Evolutionary conservation across 306 rosid genomes (phyloP).

Genomic region (Glycine soja): DNA sequence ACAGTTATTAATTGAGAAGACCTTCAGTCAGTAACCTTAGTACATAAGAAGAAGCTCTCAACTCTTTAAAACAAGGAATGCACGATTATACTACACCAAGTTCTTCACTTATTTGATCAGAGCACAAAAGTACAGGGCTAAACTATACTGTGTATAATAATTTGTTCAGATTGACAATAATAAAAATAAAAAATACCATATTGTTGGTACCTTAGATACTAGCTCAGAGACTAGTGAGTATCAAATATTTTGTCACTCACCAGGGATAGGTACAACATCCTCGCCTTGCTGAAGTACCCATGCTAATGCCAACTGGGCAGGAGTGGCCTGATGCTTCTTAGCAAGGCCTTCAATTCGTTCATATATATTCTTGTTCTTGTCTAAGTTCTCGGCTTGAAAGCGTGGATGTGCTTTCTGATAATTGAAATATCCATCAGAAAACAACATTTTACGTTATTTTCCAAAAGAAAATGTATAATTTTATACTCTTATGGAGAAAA

Average conservation of each 20-base stretch:
- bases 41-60: neutral
- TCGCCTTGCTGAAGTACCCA: slow-evolving; percentile 70
- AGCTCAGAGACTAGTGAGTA: no score
- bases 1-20: neutral
- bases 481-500: neutral
- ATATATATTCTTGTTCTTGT: slow-evolving; percentile 56
- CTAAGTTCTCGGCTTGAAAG: slow-evolving; percentile 52
- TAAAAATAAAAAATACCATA: neutral
- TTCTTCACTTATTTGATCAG: neutral
- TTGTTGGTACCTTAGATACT: neutral
- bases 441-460: neutral
- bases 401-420: slow-evolving; percentile 56
- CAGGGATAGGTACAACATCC: slow-evolving; percentile 53
- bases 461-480: neutral
- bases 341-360: slow-evolving; percentile 57
- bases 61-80: neutral
- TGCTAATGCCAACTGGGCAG: slow-evolving; percentile 68
- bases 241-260: neutral
- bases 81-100: neutral
- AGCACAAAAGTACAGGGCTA: neutral
- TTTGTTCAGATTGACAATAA: neutral
- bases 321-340: slow-evolving; percentile 52
- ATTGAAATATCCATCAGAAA: slow-evolving; percentile 29
- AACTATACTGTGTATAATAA: neutral
- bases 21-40: neutral